Evolutionary conservation across 2,329 filamentous ascomycete species (phyloP), one percentile per base, ranked within the genome.

Genomic region (Talaromyces atroroseus): DNA sequence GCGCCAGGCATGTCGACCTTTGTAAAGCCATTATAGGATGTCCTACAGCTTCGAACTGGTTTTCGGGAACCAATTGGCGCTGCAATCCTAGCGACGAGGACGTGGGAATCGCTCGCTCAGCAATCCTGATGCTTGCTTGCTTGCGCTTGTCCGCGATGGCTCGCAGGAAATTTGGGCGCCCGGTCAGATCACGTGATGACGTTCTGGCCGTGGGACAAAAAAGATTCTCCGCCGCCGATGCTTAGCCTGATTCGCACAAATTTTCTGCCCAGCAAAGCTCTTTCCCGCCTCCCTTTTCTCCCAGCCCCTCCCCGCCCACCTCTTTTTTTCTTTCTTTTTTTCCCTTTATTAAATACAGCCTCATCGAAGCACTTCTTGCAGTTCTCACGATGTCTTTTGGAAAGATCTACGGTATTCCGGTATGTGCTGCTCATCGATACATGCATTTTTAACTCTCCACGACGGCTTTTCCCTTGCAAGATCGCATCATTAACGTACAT

Each of bases 331-430:
- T 46, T 51, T 54, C 16, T 49, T 36, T 50, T 24, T 16, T 50
- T 23, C 38, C 59, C 57, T 47, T 59, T 58, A 56, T 57, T 60
- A 53, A 50, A 45, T 54, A 56, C 46, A 55, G 49, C 53, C 59
- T 54, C 58, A 59, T 63, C 56, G 57, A 50, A 58, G 54, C 49
- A 51, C 54, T 49, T 52, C 18, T 56, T 59, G 38, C 61, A 52
- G 58, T 52, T 59, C 61, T 68, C 80, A 90, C 83, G 76, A 95
- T 95, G 88, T 83, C 89, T 74, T 97, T 99, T 84, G 94, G 94
- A 81, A 99, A 95, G 83, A 85, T 99, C 73, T 97, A 94, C 85
- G 89, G 88, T 75, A 85, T 83, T 77, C 75, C 84, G 80, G 92
- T 95, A 86, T 68, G 80, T 71, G 45, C 18, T n/a, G 10, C 21